A percentile compares a stretch with the other conserved stretches of the same genome.
phyloP scores from a whole-genome alignment of 441 rosid genomes.

The Populus hybrid region DNA sequence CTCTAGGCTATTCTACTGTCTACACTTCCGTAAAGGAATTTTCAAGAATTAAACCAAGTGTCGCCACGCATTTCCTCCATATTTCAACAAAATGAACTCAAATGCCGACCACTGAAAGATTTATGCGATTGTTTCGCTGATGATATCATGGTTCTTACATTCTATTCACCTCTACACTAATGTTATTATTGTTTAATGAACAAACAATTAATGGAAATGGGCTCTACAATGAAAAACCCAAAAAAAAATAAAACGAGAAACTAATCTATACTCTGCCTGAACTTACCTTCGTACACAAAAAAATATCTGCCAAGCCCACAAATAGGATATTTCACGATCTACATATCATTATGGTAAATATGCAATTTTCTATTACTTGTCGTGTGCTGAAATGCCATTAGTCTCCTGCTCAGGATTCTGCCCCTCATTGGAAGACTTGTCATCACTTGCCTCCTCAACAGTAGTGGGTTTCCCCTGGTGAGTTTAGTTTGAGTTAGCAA shows the following conservation, averaged over 20 bases:
- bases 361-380: constrained; percentile 29
- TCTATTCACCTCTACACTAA: constrained; percentile 20
- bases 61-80: neutral
- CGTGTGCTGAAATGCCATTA: constrained; percentile 31
- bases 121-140: constrained; percentile 6
- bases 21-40: neutral
- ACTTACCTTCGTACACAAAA: constrained; percentile 12
- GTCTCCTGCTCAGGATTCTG: constrained; percentile 28
- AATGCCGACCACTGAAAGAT: neutral
- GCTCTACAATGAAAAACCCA: constrained; percentile 16
- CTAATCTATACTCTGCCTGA: constrained; percentile 15
- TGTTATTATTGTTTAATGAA: constrained; percentile 26
- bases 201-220: constrained; percentile 31
- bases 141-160: constrained; percentile 21
- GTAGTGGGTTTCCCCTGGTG: constrained; percentile 43
- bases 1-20: neutral
- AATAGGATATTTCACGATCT: constrained; percentile 12
- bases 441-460: constrained; percentile 29
- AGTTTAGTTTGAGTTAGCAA: constrained; percentile 1
- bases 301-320: constrained; percentile 23
- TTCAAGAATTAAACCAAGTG: neutral
- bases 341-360: constrained; percentile 1
- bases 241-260: neutral
- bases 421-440: constrained; percentile 33
- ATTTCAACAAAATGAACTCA: neutral